Conservation (phyloP, 352 stramenopile genomes). For the Phytophthora megakarya region DNA sequence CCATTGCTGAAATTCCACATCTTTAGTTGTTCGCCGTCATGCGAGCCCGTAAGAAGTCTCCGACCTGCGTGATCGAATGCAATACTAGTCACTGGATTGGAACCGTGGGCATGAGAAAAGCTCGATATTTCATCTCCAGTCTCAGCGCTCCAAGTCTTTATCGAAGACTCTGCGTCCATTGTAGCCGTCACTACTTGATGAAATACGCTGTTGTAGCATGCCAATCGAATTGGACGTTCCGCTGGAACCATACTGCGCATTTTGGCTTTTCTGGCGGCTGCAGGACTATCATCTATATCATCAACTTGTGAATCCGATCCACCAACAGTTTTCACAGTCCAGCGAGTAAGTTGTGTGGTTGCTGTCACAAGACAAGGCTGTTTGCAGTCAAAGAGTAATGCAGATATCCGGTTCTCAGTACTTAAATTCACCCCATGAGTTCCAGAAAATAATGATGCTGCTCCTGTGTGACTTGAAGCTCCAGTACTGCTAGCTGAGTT, state of each 20-base stretch:
- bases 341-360: constrained; percentile 73
- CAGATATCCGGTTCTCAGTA: constrained; percentile 67
- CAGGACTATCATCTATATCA: constrained; percentile 42
- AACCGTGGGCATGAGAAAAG: constrained; percentile 70
- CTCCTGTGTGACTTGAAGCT: constrained; percentile 8
- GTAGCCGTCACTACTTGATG: constrained; percentile 84
- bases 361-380: constrained; percentile 66
- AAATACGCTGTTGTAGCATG: constrained; percentile 83
- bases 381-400: constrained; percentile 71
- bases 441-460: constrained; percentile 39
- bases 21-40: constrained; percentile 79
- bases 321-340: constrained; percentile 57
- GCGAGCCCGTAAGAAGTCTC: constrained; percentile 78
- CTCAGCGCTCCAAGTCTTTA: constrained; percentile 88
- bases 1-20: constrained; percentile 93
- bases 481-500: not conserved
- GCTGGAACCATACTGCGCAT: constrained; percentile 8
- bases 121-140: constrained; percentile 84
- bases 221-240: constrained; percentile 50
- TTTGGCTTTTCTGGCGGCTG: constrained; percentile 13
- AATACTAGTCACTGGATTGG: constrained; percentile 79
- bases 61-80: constrained; percentile 82
- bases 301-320: constrained; percentile 47
- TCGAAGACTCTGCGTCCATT: constrained; percentile 71
- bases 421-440: constrained; percentile 36